Evolutionary conservation across 768 basidiomycete genomes (phyloP), one percentile per base, ranked within the genome.

Genomic region (Lentinula detonsa): DNA sequence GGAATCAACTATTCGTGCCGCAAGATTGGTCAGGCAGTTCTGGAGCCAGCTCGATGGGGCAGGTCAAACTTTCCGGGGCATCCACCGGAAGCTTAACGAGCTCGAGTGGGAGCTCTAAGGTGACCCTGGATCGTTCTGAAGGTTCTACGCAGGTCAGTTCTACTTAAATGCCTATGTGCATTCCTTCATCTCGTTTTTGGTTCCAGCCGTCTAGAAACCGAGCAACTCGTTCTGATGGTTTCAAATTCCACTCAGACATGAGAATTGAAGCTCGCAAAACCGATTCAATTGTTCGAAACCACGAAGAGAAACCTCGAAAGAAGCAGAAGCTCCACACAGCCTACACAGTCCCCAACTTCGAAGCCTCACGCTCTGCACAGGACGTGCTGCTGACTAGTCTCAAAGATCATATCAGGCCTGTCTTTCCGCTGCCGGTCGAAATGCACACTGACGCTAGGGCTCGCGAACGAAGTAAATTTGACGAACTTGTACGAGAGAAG

Each of bases 391-490:
- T 78, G 1, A 73, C 75, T 11, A 74, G 74, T 46, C 78, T 78
- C 37, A 81, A 78, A 64, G 79, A 78, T 63, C 78, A 79, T 34
- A 66, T 81, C 18, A 75, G 74, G 53, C 83, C 82, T 28, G 76
- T 77, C 2, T 67, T 84, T 4, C 85, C 85, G 10, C 67, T 72
- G 10, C 73, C 81, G 9, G 74, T 83, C 43, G 66, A 72, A 58
- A 75, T 88, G 62, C 74, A 70, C 60, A 89, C 87, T 5, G 83
- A 84, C 39, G 71, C 69, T 15, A 80, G 90, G 39, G 79, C 82
- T 62, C 78, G 75, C 65, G 86, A 89, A 68, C 80, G 88, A 54
- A 83, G 79, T 67, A 76, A 76, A 74, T 91, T 86, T 70, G 86
- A 91, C 51, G 79, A 77, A 63, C 75, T 71, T 69, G 67, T 88